A percentile compares a stretch with the other conserved stretches of the same genome.
Evolutionary conservation across 805 yeast species (phyloP).

Genomic region (Schwanniomyces sp.): DNA sequence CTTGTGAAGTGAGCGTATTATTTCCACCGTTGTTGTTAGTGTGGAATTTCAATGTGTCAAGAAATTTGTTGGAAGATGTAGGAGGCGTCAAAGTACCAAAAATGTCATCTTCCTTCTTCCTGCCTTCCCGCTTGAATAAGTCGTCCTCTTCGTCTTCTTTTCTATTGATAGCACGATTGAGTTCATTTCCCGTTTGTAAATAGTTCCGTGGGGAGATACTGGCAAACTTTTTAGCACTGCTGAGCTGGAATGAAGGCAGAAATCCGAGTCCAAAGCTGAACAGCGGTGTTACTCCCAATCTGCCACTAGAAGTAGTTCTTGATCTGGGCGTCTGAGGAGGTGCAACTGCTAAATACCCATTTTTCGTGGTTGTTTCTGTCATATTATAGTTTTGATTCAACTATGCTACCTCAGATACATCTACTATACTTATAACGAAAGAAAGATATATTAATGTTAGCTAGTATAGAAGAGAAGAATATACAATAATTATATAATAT

Average conservation of each 20-base stretch:
- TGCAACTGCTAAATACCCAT: slow-evolving; percentile 3
- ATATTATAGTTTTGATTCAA: neutral
- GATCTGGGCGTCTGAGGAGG: slow-evolving; percentile 18
- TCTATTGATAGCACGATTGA: slow-evolving; percentile 12
- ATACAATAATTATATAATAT: neutral
- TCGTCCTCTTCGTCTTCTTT: neutral
- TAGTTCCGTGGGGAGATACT: slow-evolving; percentile 36
- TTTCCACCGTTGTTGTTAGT: slow-evolving; percentile 3
- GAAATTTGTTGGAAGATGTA: slow-evolving; percentile 5
- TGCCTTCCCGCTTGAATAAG: neutral
- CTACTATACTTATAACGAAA: neutral
- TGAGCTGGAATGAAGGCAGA: slow-evolving; percentile 44
- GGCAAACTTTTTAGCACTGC: slow-evolving; percentile 18
- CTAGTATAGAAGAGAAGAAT: neutral
- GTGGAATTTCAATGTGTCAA: slow-evolving; percentile 3
- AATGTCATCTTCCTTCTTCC: slow-evolving; percentile 5
- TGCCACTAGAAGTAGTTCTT: slow-evolving; percentile 3
- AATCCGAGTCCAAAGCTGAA: slow-evolving; percentile 40
- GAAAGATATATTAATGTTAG: neutral
- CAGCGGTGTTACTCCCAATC: slow-evolving; percentile 25
- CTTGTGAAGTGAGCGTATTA: slow-evolving; percentile 6
- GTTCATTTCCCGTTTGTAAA: slow-evolving; percentile 22
- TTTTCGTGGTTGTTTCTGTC: slow-evolving; percentile 1
- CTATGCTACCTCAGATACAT: neutral
- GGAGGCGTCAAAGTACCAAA: slow-evolving; percentile 18